These are phyloP conservation scores for Ambispora gerdemannii DNA, from an alignment of 192 early-diverging fungal species.

Conservation along the genomic window DNA sequence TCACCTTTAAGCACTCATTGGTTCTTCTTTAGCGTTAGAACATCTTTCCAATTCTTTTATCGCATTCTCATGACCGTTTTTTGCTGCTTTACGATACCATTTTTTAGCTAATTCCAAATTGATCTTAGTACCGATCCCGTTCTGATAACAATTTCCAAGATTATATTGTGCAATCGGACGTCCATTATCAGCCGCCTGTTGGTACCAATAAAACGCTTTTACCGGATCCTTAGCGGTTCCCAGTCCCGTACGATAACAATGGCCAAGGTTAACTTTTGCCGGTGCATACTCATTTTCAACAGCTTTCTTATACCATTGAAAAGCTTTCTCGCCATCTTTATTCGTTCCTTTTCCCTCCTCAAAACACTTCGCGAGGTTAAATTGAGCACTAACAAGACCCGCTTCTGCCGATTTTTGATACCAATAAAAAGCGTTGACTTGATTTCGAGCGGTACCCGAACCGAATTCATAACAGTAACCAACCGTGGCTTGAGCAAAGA, in stretches of 20 bases:
- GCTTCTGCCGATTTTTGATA: not conserved
- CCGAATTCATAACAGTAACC: slow-evolving; percentile 12
- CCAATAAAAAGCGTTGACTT: not conserved
- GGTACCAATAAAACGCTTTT: slow-evolving; percentile 56
- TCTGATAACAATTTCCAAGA: slow-evolving; percentile 63
- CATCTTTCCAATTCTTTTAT: slow-evolving; percentile 30
- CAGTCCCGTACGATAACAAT: slow-evolving; percentile 72
- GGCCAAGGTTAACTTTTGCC: slow-evolving; percentile 82
- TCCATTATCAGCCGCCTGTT: slow-evolving; percentile 55
- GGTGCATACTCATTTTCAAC: slow-evolving; percentile 72
- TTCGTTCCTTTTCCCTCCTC: not conserved
- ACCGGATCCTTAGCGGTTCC: slow-evolving; percentile 43
- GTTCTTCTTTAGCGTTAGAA: too few relatives aligned
- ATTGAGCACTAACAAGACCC: slow-evolving; percentile 41
- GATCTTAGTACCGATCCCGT: slow-evolving; percentile 57
- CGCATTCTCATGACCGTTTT: slow-evolving; percentile 46
- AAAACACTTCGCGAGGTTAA: slow-evolving; percentile 1
- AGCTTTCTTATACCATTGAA: slow-evolving; percentile 63
- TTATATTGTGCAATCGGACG: slow-evolving; percentile 74
- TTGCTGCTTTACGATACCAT: slow-evolving; percentile 55
- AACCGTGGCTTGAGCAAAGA: not conserved
- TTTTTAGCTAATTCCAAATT: slow-evolving; percentile 49
- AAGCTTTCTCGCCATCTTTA: slow-evolving; percentile 45
- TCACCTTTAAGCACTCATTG: too few relatives aligned
- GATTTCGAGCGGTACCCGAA: not conserved